phyloP scores from a whole-genome alignment of 768 basidiomycete genomes.

The Kwoniella mangroviensis region DNA sequence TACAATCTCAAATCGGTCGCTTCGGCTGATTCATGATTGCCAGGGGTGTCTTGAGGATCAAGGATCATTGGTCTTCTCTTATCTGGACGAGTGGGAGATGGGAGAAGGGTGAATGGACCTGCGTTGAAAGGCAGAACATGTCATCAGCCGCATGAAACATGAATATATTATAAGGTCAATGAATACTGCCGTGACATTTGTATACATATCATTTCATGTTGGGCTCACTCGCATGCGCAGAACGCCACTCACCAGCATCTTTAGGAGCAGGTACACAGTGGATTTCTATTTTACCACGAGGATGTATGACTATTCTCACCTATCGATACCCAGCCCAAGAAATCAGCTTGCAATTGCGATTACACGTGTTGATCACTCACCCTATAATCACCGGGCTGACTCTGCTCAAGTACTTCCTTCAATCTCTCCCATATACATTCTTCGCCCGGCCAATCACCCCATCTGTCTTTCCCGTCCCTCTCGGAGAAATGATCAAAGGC shows the following conservation, averaged over 20 bases:
- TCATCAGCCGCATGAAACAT: too few relatives aligned
- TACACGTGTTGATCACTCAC: too few relatives aligned
- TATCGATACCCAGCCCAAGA: too few relatives aligned
- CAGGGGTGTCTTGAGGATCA: conserved; percentile 24
- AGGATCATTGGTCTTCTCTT: conserved; percentile 25
- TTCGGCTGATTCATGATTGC: conserved; percentile 2
- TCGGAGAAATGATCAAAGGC: conserved; percentile 35
- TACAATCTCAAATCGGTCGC: conserved; percentile 33
- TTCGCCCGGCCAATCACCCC: conserved; percentile 45
- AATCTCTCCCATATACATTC: conserved; percentile 34
- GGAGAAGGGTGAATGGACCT: conserved; percentile 29
- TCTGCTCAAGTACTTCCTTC: conserved; percentile 17
- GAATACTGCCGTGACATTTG: too few relatives aligned
- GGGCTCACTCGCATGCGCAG: background rate
- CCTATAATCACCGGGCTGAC: conserved; percentile 38
- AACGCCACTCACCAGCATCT: conserved; percentile 26
- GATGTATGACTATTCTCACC: conserved; percentile 41
- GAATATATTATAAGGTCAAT: too few relatives aligned
- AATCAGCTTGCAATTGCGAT: too few relatives aligned
- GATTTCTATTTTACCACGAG: conserved; percentile 30
- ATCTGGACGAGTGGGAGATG: background rate
- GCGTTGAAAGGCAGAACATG: background rate
- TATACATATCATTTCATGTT: background rate
- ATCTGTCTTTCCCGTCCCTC: conserved; percentile 29
- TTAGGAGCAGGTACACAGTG: conserved; percentile 35